Conservation (phyloP, 805 yeast genomes). For the Cyberlindnera japonica region DNA sequence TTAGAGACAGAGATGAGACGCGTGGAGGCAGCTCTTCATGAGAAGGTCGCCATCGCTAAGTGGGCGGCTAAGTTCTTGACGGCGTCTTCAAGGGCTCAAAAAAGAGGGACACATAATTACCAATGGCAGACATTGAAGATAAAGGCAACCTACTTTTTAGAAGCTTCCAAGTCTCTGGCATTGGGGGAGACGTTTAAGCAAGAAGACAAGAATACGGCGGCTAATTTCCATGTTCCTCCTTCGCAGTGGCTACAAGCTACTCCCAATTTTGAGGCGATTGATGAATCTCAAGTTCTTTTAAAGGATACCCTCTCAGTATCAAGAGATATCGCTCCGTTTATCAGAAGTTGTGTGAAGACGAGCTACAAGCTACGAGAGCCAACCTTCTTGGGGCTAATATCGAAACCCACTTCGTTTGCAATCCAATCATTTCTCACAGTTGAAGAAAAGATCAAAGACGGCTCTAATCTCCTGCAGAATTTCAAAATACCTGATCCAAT, state of each 20-base stretch:
- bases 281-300: constrained; percentile 7
- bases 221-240: no score
- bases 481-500: neutral
- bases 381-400: neutral
- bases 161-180: no score
- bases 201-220: no score
- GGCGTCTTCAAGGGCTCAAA: neutral
- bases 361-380: neutral
- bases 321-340: constrained; percentile 11
- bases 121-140: no score
- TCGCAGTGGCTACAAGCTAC: no score
- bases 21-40: constrained; percentile 1
- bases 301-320: constrained; percentile 15
- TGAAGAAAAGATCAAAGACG: neutral
- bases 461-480: no score
- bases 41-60: constrained; percentile 10
- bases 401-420: neutral
- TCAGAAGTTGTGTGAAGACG: constrained; percentile 8
- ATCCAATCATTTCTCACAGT: neutral
- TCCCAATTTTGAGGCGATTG: neutral
- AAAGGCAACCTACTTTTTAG: no score
- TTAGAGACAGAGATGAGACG: constrained; percentile 4
- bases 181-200: no score
- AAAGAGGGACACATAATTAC: neutral
- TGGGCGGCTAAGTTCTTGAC: constrained; percentile 13